Percentiles rank a stretch among this genome's conserved stretches.
Evolutionary conservation across 2,329 filamentous ascomycete species (phyloP).

Genomic region (Pestalotiopsis sp.): DNA sequence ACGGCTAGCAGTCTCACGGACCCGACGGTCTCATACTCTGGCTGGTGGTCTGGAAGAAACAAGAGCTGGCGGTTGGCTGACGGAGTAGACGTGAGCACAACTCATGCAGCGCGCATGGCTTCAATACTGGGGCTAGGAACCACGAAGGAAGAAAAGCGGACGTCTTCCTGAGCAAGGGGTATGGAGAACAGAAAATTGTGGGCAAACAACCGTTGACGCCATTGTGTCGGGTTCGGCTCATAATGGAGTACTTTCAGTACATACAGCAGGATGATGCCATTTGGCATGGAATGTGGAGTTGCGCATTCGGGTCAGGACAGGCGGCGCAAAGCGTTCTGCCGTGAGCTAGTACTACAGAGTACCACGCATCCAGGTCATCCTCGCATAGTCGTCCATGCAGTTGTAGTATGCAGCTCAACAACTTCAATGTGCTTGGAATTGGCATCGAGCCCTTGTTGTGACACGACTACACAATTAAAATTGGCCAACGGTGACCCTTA

Average conservation of each 20-base stretch:
- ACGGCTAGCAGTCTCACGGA: neutral
- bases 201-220: slow-evolving; percentile 3
- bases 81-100: neutral
- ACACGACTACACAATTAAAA: too few species aligned
- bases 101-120: neutral
- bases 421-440: neutral
- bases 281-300: neutral
- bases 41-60: neutral
- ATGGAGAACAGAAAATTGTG: neutral
- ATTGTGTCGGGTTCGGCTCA: slow-evolving; percentile 3
- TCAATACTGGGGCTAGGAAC: neutral
- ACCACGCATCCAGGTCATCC: neutral
- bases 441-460: too few species aligned
- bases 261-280: neutral
- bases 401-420: neutral
- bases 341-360: neutral
- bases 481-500: neutral
- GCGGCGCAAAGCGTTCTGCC: neutral
- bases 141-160: neutral
- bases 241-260: too few species aligned
- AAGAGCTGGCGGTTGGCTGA: neutral
- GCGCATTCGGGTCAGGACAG: neutral
- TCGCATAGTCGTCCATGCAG: neutral
- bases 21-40: neutral
- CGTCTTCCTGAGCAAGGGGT: neutral